Evolutionary conservation across 257 asterid species (phyloP).

Genomic region (Pogostemon cablin): DNA sequence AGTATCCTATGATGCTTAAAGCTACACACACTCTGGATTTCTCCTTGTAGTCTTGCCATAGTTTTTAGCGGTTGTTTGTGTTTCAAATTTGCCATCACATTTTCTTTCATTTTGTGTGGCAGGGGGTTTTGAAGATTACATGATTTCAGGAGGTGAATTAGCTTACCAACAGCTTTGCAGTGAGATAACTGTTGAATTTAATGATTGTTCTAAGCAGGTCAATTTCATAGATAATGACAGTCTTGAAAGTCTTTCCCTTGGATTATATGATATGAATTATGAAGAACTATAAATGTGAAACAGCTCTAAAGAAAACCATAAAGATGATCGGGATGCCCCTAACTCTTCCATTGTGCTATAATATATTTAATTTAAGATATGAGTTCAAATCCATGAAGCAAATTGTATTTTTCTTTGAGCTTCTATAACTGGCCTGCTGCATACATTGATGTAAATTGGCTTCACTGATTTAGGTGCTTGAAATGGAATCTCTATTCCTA

Average conservation of each 20-base stretch:
- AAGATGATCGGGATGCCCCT: not conserved
- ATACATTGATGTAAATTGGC: constrained; percentile 7
- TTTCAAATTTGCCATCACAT: constrained; percentile 14
- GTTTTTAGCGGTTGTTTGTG: not conserved
- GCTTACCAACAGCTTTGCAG: constrained; percentile 91
- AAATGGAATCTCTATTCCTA: constrained; percentile 69
- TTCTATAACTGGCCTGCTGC: constrained; percentile 3
- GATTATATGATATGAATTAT: not conserved
- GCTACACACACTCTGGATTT: not conserved
- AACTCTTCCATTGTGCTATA: not conserved
- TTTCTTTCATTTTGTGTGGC: constrained; percentile 32
- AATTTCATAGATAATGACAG: constrained; percentile 27
- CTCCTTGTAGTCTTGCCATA: not conserved
- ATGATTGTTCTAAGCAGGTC: constrained; percentile 90
- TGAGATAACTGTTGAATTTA: constrained; percentile 81
- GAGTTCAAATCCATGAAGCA: not conserved
- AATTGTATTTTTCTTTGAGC: constrained; percentile 1
- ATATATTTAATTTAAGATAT: constrained; percentile 4
- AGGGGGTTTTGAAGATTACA: constrained; percentile 84
- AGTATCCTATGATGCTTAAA: no score
- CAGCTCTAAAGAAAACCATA: not conserved
- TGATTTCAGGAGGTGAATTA: constrained; percentile 76
- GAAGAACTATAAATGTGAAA: not conserved
- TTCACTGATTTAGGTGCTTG: constrained; percentile 64
- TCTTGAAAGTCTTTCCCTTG: constrained; percentile 4